A percentile compares a stretch with the other conserved stretches of the same genome.
Conservation (phyloP, 495 filamentous ascomycete genomes). For the Penicillium tannophilum region DNA sequence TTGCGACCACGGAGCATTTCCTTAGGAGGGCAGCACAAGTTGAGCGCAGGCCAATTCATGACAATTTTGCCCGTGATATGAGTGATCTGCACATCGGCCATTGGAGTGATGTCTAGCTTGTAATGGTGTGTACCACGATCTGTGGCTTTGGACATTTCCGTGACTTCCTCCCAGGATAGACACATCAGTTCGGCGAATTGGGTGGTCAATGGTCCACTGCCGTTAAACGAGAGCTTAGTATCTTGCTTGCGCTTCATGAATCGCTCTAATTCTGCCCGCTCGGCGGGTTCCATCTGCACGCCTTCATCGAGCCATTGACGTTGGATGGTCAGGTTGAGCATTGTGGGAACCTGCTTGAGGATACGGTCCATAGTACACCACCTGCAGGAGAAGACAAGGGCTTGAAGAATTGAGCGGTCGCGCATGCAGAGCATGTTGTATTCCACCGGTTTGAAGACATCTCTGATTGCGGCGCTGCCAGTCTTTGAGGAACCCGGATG, state of each 20-base stretch:
- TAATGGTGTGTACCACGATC: constrained; percentile 10
- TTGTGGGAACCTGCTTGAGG: constrained; percentile 31
- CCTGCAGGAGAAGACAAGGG: constrained; percentile 32
- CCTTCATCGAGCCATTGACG: constrained; percentile 37
- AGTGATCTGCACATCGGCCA: constrained; percentile 22
- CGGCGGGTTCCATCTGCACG: constrained; percentile 24
- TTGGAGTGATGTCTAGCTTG: constrained; percentile 27
- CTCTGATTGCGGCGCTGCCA: constrained; percentile 21
- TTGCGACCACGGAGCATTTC: constrained; percentile 31
- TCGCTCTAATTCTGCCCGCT: constrained; percentile 23
- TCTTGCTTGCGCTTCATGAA: constrained; percentile 28
- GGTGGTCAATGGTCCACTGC: constrained; percentile 9
- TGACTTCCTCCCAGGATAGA: background rate
- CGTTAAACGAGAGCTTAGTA: constrained; percentile 17
- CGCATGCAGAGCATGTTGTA: constrained; percentile 25
- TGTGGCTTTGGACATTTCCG: constrained; percentile 1
- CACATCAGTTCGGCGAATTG: background rate
- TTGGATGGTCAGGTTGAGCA: constrained; percentile 36
- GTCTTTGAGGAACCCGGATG: background rate
- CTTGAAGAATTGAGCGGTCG: constrained; percentile 34
- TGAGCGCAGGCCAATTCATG: constrained; percentile 18
- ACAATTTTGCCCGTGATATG: background rate
- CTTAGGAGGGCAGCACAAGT: constrained; percentile 27
- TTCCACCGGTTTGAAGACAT: constrained; percentile 37
- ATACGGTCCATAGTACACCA: constrained; percentile 44